A percentile compares a stretch with the other conserved stretches of the same genome.
Evolutionary conservation across 2,329 filamentous ascomycete genomes (phyloP).

Genomic region (Corinectria fuckeliana): DNA sequence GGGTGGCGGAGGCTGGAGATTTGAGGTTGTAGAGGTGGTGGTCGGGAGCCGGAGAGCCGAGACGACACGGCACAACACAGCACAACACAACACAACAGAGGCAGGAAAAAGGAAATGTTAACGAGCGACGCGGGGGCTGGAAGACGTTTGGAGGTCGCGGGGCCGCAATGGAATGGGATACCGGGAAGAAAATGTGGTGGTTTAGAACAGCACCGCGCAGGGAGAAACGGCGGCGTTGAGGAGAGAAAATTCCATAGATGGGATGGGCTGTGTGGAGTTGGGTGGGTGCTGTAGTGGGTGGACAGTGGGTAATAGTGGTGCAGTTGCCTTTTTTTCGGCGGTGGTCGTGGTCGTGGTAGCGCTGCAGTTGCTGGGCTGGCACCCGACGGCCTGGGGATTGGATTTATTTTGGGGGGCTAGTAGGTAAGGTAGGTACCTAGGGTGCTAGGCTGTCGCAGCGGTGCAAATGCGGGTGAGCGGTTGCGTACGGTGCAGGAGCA

Average conservation of each 20-base stretch:
- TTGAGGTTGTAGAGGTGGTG: background rate
- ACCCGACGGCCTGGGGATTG: background rate
- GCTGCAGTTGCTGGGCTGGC: background rate
- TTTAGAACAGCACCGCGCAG: constrained; percentile 12
- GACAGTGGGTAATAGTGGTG: constrained; percentile 11
- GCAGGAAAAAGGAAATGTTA: constrained; percentile 25
- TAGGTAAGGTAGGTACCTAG: no score
- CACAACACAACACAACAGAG: constrained; percentile 27
- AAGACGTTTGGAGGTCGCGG: constrained; percentile 4
- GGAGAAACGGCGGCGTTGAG: constrained; percentile 22
- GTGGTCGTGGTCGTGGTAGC: background rate
- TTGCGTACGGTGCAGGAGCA: constrained; percentile 12
- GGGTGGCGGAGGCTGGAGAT: constrained; percentile 13
- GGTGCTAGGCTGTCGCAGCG: constrained; percentile 8
- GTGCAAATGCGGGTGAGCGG: constrained; percentile 20
- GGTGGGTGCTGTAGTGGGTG: background rate
- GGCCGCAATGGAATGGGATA: constrained; percentile 23
- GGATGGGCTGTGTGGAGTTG: constrained; percentile 15
- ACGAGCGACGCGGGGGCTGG: constrained; percentile 34
- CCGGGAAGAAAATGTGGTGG: constrained; percentile 11
- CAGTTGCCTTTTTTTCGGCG: constrained; percentile 15
- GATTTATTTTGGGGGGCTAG: background rate
- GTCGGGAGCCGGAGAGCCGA: constrained; percentile 29
- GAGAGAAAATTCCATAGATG: constrained; percentile 27
- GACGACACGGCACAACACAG: constrained; percentile 29